A percentile compares a stretch with the other conserved stretches of the same genome.
Conservation (phyloP, 2,329 filamentous ascomycete genomes). For the Colletotrichum camelliae region DNA sequence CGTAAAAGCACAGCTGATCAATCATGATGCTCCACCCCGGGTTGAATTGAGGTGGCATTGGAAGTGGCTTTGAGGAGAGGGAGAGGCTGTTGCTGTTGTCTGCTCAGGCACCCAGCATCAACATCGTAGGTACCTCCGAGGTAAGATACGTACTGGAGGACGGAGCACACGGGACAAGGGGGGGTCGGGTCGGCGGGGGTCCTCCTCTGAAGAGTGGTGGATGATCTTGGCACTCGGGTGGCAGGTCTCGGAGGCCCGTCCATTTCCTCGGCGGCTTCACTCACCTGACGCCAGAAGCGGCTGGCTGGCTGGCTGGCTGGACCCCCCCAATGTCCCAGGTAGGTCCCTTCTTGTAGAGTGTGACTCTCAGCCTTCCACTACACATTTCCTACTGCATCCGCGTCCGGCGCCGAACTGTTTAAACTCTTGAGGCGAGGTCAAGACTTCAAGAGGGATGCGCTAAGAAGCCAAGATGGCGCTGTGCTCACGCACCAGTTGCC, state of each 20-base stretch:
- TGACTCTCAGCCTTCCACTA: neutral
- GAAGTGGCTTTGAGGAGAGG: neutral
- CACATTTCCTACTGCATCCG: neutral
- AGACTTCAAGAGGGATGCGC: neutral
- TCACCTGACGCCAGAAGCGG: neutral
- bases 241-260: neutral
- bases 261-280: neutral
- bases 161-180: neutral
- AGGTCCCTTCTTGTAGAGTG: neutral
- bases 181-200: neutral
- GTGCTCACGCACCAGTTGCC: neutral
- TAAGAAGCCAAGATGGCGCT: neutral
- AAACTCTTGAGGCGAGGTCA: neutral
- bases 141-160: neutral
- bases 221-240: neutral
- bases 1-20: neutral
- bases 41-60: neutral
- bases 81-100: neutral
- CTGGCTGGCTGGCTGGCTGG: neutral
- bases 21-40: neutral
- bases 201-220: neutral
- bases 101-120: neutral
- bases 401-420: neutral
- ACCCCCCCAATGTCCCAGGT: neutral
- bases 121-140: neutral